These are phyloP conservation scores for Helicosporidium sp. DNA, from an alignment of 139 green algal species.

Conservation along the genomic window DNA sequence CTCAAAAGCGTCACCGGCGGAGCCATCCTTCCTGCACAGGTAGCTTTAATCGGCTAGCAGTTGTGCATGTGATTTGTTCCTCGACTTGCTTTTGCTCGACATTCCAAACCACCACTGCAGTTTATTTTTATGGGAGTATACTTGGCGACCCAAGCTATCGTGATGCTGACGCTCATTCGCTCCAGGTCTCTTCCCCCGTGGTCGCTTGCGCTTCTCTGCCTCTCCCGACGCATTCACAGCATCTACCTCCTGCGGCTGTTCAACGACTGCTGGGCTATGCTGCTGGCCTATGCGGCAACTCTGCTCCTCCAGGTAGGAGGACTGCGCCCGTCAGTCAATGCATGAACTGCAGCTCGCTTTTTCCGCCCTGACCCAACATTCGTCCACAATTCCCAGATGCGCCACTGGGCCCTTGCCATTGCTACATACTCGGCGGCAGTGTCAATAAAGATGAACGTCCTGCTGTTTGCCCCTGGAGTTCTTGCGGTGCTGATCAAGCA, in stretches of 20 bases:
- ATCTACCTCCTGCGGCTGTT: constrained; percentile 73
- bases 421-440: constrained; percentile 38
- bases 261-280: constrained; percentile 65
- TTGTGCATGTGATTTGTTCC: too few relatives aligned
- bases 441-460: constrained; percentile 76
- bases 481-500: constrained; percentile 37
- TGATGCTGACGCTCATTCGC: constrained; percentile 39
- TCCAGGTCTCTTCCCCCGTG: constrained; percentile 38
- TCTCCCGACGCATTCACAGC: constrained; percentile 62
- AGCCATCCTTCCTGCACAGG: background rate
- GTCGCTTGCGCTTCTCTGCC: constrained; percentile 39
- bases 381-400: too few relatives aligned
- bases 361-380: background rate
- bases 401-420: constrained; percentile 11
- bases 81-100: too few relatives aligned
- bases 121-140: constrained; percentile 45
- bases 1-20: too few relatives aligned
- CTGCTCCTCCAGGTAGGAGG: constrained; percentile 13
- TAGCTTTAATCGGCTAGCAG: too few relatives aligned
- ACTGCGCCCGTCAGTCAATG: too few relatives aligned
- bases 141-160: constrained; percentile 31
- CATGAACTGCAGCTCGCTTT: background rate
- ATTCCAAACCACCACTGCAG: too few relatives aligned
- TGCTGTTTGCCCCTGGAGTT: constrained; percentile 53
- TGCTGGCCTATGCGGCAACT: constrained; percentile 31